A percentile compares a stretch with the other conserved stretches of the same genome.
phyloP scores from a whole-genome alignment of 2,329 filamentous ascomycete genomes.

The Fusarium secorum region DNA sequence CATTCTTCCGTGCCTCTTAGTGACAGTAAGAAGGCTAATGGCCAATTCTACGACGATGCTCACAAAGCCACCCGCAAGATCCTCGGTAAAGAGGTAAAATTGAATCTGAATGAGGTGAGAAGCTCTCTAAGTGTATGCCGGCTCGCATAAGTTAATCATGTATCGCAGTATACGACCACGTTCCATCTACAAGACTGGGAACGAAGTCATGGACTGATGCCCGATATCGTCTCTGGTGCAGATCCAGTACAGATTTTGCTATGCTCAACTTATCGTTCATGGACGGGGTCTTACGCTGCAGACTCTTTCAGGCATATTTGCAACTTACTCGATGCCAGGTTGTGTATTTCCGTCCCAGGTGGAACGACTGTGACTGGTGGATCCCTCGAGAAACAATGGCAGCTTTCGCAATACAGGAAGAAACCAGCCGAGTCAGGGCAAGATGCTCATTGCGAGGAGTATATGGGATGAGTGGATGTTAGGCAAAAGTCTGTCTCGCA shows the following conservation, averaged over 20 bases:
- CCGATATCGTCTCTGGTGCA: background rate
- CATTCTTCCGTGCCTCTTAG: background rate
- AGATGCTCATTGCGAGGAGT: background rate
- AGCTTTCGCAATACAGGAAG: background rate
- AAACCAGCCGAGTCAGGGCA: background rate
- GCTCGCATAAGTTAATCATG: background rate
- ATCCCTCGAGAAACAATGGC: background rate
- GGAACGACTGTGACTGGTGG: background rate
- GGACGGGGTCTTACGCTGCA: background rate
- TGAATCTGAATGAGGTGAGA: background rate
- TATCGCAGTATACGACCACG: background rate
- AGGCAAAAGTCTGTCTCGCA: rapidly evolving
- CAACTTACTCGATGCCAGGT: background rate
- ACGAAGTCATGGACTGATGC: background rate
- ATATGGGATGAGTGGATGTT: background rate
- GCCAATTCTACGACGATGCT: background rate
- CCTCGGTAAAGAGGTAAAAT: background rate
- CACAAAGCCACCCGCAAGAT: background rate
- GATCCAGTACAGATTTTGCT: background rate
- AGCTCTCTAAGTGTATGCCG: rapidly evolving
- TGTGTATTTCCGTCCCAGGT: background rate
- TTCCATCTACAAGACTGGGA: background rate
- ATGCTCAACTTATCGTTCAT: background rate
- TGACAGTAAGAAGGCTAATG: background rate
- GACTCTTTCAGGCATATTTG: background rate